A percentile compares a stretch with the other conserved stretches of the same genome.
phyloP scores from a whole-genome alignment of 345 rosid genomes.

The Arabis hirsuta region DNA sequence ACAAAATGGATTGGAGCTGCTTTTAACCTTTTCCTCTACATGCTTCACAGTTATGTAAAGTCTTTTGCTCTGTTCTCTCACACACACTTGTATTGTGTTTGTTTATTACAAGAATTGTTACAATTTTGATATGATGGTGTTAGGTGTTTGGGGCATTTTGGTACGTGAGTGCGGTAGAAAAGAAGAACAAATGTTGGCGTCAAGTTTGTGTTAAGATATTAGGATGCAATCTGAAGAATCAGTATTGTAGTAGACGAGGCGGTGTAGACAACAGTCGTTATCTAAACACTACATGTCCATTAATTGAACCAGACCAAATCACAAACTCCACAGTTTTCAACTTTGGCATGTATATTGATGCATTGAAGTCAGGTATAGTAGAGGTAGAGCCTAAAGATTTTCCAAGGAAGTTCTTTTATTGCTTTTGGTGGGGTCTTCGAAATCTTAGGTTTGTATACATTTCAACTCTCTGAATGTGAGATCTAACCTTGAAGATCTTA shows the following conservation, averaged over 20 bases:
- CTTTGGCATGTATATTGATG: slow-evolving; percentile 43
- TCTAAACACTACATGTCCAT: slow-evolving; percentile 28
- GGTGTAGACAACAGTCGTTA: background rate
- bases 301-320: slow-evolving; percentile 26
- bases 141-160: slow-evolving; percentile 44
- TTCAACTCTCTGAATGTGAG: slow-evolving; percentile 54
- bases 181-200: slow-evolving; percentile 29
- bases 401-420: slow-evolving; percentile 31
- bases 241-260: slow-evolving; percentile 23
- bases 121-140: background rate
- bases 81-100: background rate
- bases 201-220: background rate
- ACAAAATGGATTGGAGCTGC: slow-evolving; percentile 37
- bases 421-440: slow-evolving; percentile 45
- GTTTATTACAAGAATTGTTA: background rate
- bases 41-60: slow-evolving; percentile 34
- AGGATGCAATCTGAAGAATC: background rate
- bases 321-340: slow-evolving; percentile 26
- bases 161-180: slow-evolving; percentile 37
- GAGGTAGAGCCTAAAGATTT: slow-evolving; percentile 31
- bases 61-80: background rate
- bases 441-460: slow-evolving; percentile 36
- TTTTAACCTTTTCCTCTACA: slow-evolving; percentile 36
- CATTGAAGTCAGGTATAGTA: slow-evolving; percentile 28
- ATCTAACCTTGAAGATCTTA: background rate